Base-by-base conservation (phyloP, 176 grass and related monocot genomes). In the Urochloa ruziziensis region DNA sequence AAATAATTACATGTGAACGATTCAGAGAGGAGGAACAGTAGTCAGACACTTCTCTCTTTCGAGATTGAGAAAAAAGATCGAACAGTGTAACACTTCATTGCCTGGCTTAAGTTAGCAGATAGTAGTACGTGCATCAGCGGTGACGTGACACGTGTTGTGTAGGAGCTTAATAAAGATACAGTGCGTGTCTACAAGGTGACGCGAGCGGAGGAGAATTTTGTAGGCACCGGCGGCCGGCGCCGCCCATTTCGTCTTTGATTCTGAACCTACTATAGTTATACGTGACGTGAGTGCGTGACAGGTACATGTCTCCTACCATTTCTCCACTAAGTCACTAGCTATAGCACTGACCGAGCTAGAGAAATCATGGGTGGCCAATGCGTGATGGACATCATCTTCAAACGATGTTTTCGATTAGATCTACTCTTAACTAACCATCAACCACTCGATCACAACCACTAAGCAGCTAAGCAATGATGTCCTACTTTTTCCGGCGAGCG, bases 291-390 rank as follows among this genome's bases (percentile, higher is more conserved):
- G 43, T 72, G 39, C 64, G 40, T 73, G 81, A 83, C 46, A 75
- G 70, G 43, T 83, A 75, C 70, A 28, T 29, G 57, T 39, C 82
- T 51, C 70, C 70, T 53, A 83, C 32, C 43, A 8, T 24, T 17
- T 37, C 74, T 37, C 74, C 35, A 61, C n/a, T 43, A 7, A 36
- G 13, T 7, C 23, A 27, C 12, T 14, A 44, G 48, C 23, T 70
- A 47, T 70, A 47, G 12, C 0, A 4, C n/a, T 62, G 6, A n/a
- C n/a, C n/a, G 32, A 60, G 32, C 61, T 40, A 47, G 17, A 0
- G 5, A 46, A 33, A 13, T 32, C 46, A 73, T 52, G 8, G 27
- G n/a, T 25, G n/a, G 56, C 28, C 70, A 32, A 23, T 52, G 17
- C 28, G 30, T 70, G 49, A 78, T 25, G 35, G 18, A 0, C 56